Conservation (phyloP, 148 eudicot genomes). For the Heliosperma pusillum region DNA sequence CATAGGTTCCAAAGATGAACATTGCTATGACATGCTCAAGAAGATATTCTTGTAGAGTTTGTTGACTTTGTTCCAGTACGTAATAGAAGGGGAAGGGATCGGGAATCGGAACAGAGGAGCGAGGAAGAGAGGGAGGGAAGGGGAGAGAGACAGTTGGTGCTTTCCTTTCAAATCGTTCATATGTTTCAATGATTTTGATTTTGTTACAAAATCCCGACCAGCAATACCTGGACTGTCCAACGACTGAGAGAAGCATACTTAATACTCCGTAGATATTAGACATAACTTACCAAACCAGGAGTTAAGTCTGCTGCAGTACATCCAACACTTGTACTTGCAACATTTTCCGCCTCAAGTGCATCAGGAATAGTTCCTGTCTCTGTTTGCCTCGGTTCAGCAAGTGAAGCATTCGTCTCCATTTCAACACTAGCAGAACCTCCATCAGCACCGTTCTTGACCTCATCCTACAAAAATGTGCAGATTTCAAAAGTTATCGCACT, state of each 20-base stretch:
- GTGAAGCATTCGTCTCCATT: constrained; percentile 11
- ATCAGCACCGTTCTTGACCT: constrained; percentile 16
- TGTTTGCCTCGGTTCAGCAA: neutral
- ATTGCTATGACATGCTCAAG: neutral
- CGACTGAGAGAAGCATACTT: neutral
- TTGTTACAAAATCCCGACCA: neutral
- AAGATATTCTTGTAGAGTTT: no score
- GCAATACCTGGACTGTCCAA: neutral
- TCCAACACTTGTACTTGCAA: neutral
- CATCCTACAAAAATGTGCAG: constrained; percentile 11
- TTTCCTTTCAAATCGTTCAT: no score
- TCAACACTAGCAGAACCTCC: neutral
- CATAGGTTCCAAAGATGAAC: neutral
- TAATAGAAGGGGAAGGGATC: no score
- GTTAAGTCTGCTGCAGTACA: constrained; percentile 7
- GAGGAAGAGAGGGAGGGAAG: no score
- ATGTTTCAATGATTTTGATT: no score
- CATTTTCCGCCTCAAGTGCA: constrained; percentile 11
- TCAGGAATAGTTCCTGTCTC: constrained; percentile 2
- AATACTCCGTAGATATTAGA: neutral
- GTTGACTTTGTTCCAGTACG: no score
- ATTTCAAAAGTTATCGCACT: constrained; percentile 7
- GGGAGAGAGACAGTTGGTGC: no score
- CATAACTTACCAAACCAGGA: constrained; percentile 15
- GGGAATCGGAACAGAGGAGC: no score